A percentile compares a stretch with the other conserved stretches of the same genome.
These are phyloP conservation scores for Cadophora gregata DNA, from an alignment of 2,329 filamentous ascomycete genomes.

Conservation along the genomic window DNA sequence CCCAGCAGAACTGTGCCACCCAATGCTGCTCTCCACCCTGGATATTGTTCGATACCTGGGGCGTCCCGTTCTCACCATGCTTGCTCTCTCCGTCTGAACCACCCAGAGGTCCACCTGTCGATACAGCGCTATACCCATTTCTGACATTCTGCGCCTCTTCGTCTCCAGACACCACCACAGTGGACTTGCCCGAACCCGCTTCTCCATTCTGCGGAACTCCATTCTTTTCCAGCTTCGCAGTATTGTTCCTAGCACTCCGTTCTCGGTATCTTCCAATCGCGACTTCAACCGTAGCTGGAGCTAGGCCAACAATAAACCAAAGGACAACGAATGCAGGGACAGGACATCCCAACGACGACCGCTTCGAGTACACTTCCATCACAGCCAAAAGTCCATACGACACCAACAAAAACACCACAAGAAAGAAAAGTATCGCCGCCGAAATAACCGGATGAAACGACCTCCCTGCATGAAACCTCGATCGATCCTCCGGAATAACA, in stretches of 20 bases:
- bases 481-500: background rate
- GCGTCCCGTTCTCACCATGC: background rate
- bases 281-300: constrained; percentile 40
- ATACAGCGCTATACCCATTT: background rate
- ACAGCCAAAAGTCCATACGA: constrained; percentile 16
- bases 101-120: background rate
- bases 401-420: constrained; percentile 20
- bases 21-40: constrained; percentile 42
- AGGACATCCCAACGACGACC: constrained; percentile 43
- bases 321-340: constrained; percentile 39
- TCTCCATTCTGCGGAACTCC: background rate
- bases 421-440: background rate
- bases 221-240: background rate
- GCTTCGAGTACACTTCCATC: constrained; percentile 44
- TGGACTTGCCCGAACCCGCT: background rate
- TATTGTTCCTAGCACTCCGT: background rate
- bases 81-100: background rate
- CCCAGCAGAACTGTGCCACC: constrained; percentile 44
- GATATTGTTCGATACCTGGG: constrained; percentile 22
- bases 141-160: background rate
- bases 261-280: background rate
- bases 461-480: background rate
- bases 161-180: background rate
- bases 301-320: constrained; percentile 40
- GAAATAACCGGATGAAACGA: background rate